A percentile compares a stretch with the other conserved stretches of the same genome.
These are phyloP conservation scores for Paramecium tetraurelia DNA, from an alignment of 73 alveolate species.

Conservation along the genomic window DNA sequence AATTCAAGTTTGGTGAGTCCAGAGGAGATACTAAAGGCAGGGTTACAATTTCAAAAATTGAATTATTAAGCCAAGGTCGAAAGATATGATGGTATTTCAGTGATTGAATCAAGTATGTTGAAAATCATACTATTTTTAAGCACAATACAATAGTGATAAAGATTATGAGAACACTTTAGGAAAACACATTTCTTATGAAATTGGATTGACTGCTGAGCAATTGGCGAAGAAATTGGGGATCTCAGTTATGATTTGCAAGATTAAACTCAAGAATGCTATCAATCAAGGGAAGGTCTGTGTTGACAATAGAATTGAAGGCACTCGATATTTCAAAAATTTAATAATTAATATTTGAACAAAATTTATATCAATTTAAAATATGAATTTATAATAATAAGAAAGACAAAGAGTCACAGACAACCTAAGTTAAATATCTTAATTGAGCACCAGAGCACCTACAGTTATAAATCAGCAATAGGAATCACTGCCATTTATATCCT, in stretches of 20 bases:
- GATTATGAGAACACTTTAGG: slow-evolving; percentile 57
- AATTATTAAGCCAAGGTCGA: slow-evolving; percentile 21
- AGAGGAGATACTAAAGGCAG: slow-evolving; percentile 52
- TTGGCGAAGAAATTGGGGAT: slow-evolving; percentile 19
- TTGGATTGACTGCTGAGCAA: slow-evolving; percentile 57
- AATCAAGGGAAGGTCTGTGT: neutral
- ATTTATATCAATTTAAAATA: neutral
- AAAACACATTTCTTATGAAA: neutral
- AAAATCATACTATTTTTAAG: neutral
- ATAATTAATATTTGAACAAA: neutral
- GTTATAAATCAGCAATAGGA: neutral
- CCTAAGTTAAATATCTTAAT: neutral
- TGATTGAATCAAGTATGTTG: slow-evolving; percentile 46
- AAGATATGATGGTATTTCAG: slow-evolving; percentile 48
- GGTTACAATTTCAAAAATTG: neutral
- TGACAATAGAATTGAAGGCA: slow-evolving; percentile 57
- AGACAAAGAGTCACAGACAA: slow-evolving; percentile 48
- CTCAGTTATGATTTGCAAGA: neutral
- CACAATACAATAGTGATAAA: slow-evolving; percentile 41
- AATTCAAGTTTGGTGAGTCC: slow-evolving; percentile 20
- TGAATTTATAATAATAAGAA: slow-evolving; percentile 40
- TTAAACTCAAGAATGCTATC: slow-evolving; percentile 39
- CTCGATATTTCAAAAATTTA: slow-evolving; percentile 10
- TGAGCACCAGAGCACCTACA: neutral
- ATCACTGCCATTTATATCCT: slow-evolving; percentile 7